Evolutionary conservation across 78 protist species (phyloP), one percentile per base, ranked within the genome.

Genomic region (Cyanophora paradoxa): DNA sequence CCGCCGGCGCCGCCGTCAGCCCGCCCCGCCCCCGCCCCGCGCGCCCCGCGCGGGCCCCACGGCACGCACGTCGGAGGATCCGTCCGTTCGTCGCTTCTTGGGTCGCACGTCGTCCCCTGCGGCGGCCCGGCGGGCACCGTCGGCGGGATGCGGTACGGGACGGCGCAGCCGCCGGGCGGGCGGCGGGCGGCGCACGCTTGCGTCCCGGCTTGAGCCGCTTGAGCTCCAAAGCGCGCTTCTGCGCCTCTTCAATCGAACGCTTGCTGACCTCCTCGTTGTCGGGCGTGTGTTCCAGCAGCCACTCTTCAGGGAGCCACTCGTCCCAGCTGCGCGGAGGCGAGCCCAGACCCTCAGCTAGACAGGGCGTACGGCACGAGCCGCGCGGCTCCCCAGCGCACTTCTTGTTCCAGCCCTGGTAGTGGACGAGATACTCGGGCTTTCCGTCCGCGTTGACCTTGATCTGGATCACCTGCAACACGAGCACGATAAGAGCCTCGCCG

Each of bases 251-350:
- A 16, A 19, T 33, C 61, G 19, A 16, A 6, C 3, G 3, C 7
- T 48, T 44, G 33, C 65, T 58, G 48, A 57, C 67, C 31, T 64
- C 81, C 22, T 76, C 72, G 33, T 20, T 76, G 56, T 57, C 42
- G 13, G 69, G 69, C 40, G 50, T n/a, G n/a, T n/a, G n/a, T n/a
- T n/a, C n/a, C n/a, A n/a, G 58, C 58, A 76, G 3, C 13, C 46
- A 56, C 8, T 26, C 61, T 16, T 76, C 74, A 24, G 65, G 28
- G 10, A 76, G 52, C 74, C 67, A 76, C 34, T 65, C 73, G 50
- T 76, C 72, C 73, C 74, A 72, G n/a, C 77, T 72, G 67, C 37
- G 64, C 6, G 20, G n/a, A n/a, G n/a, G n/a, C n/a, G n/a, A n/a
- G n/a, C n/a, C n/a, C n/a, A n/a, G n/a, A n/a, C n/a, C n/a, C n/a